Percentiles rank a stretch among this genome's conserved stretches.
Conservation (phyloP, 805 yeast genomes). For the Cyberlindnera maritima region DNA sequence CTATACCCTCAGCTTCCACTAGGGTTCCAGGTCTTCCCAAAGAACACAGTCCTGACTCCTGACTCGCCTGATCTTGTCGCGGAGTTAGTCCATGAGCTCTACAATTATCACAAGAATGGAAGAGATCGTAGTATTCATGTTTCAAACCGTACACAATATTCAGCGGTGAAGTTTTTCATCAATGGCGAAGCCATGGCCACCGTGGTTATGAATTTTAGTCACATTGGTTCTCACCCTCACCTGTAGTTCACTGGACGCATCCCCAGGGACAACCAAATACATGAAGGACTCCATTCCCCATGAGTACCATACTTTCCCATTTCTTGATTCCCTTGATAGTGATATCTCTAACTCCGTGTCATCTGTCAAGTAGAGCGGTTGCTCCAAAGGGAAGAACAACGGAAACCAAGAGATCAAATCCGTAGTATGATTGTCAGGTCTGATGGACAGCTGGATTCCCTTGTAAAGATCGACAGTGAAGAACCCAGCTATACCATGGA, state of each 20-base stretch:
- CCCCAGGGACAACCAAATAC: slow-evolving; percentile 34
- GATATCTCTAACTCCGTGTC: slow-evolving; percentile 53
- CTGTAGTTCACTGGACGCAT: slow-evolving; percentile 19
- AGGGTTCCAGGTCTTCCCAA: too few species aligned
- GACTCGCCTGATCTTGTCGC: too few species aligned
- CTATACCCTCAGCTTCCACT: too few species aligned
- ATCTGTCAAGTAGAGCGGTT: slow-evolving; percentile 50
- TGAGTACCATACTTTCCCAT: slow-evolving; percentile 57
- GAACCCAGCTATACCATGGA: slow-evolving; percentile 76
- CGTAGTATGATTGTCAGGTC: slow-evolving; percentile 41
- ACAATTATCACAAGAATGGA: too few species aligned
- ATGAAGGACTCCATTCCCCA: slow-evolving; percentile 59
- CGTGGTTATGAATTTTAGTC: slow-evolving; percentile 37
- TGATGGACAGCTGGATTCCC: slow-evolving; percentile 50
- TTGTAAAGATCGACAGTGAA: slow-evolving; percentile 70
- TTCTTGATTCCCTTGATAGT: slow-evolving; percentile 45
- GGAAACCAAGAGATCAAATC: slow-evolving; percentile 69
- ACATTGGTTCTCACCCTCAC: slow-evolving; percentile 40
- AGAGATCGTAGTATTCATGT: too few species aligned
- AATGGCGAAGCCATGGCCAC: slow-evolving; percentile 30
- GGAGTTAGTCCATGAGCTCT: too few species aligned
- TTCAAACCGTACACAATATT: background rate
- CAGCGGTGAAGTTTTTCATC: slow-evolving; percentile 7
- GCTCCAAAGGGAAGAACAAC: slow-evolving; percentile 55
- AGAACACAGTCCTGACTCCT: too few species aligned